Evolutionary conservation across 345 rosid species (phyloP).

Genomic region (Populus alba): DNA sequence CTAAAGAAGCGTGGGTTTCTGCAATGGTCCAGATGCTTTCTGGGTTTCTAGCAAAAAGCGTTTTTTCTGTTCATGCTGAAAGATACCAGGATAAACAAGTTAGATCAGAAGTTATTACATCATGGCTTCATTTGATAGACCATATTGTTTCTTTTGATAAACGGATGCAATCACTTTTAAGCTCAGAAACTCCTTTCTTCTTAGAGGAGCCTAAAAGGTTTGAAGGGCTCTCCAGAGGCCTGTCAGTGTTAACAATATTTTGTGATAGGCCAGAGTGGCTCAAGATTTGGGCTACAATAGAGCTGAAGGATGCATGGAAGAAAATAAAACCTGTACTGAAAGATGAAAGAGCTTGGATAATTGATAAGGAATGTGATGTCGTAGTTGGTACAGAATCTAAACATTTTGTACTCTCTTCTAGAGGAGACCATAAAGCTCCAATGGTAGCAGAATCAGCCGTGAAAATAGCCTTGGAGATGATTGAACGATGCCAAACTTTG

Average conservation of each 20-base stretch:
- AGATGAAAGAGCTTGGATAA: conserved; percentile 55
- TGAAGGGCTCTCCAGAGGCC: conserved; percentile 33
- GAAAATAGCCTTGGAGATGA: conserved; percentile 49
- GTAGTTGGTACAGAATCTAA: conserved; percentile 29
- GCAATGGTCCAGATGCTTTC: conserved; percentile 69
- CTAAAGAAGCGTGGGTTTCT: conserved; percentile 81
- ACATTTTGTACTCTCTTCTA: conserved; percentile 44
- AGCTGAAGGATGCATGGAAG: conserved; percentile 68
- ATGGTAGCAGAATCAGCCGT: conserved; percentile 49
- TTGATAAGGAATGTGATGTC: conserved; percentile 20
- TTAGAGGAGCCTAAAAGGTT: conserved; percentile 35
- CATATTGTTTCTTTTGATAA: conserved; percentile 67
- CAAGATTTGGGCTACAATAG: conserved; percentile 77
- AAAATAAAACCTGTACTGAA: conserved; percentile 53
- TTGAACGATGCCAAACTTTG: conserved; percentile 52
- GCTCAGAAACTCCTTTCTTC: conserved; percentile 46
- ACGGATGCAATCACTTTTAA: conserved; percentile 49
- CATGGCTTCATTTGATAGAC: conserved; percentile 79
- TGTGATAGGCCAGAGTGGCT: conserved; percentile 63
- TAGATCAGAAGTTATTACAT: conserved; percentile 47
- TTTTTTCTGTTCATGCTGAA: conserved; percentile 50
- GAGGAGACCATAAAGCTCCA: conserved; percentile 66
- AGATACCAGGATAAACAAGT: conserved; percentile 41
- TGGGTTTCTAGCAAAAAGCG: conserved; percentile 46
- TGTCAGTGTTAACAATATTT: conserved; percentile 51